phyloP scores from a whole-genome alignment of 331 rosid species.

The Cydonia oblonga region DNA sequence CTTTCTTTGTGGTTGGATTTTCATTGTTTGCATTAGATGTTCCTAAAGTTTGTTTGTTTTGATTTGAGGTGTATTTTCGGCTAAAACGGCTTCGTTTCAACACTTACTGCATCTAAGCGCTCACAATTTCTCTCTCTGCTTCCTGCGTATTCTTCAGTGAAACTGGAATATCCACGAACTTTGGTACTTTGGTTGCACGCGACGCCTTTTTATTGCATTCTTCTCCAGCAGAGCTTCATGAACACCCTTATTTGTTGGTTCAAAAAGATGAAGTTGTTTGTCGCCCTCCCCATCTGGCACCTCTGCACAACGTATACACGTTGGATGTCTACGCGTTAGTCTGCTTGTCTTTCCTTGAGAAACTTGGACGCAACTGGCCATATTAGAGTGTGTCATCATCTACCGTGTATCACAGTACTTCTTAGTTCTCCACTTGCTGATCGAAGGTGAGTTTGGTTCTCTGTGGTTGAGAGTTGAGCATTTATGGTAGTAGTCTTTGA shows the following conservation, averaged over 20 bases:
- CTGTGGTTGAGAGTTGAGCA: not conserved
- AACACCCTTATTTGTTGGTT: slow-evolving; percentile 21
- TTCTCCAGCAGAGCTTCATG: slow-evolving; percentile 30
- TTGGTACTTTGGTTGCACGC: slow-evolving; percentile 24
- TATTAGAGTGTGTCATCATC: slow-evolving; percentile 12
- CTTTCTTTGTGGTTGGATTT: slow-evolving; percentile 15
- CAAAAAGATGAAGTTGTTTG: slow-evolving; percentile 25
- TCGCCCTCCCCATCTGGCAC: slow-evolving; percentile 23
- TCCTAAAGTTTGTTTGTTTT: slow-evolving; percentile 51
- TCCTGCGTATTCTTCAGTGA: not conserved
- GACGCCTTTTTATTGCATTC: slow-evolving; percentile 18
- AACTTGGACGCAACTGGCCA: slow-evolving; percentile 15
- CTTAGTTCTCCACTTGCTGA: slow-evolving; percentile 1
- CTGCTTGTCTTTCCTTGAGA: slow-evolving; percentile 1
- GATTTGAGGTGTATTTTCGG: slow-evolving; percentile 58
- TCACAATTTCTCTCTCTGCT: slow-evolving; percentile 28
- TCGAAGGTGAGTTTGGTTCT: slow-evolving; percentile 15
- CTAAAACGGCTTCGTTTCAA: slow-evolving; percentile 43
- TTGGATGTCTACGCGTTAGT: slow-evolving; percentile 6
- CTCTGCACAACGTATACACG: slow-evolving; percentile 11
- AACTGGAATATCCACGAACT: slow-evolving; percentile 18
- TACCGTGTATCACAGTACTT: slow-evolving; percentile 11
- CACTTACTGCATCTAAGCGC: slow-evolving; percentile 40
- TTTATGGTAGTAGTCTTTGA: not conserved
- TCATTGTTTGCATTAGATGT: slow-evolving; percentile 20